Conservation (phyloP, 257 asterid species). For the Penstemon davidsonii region DNA sequence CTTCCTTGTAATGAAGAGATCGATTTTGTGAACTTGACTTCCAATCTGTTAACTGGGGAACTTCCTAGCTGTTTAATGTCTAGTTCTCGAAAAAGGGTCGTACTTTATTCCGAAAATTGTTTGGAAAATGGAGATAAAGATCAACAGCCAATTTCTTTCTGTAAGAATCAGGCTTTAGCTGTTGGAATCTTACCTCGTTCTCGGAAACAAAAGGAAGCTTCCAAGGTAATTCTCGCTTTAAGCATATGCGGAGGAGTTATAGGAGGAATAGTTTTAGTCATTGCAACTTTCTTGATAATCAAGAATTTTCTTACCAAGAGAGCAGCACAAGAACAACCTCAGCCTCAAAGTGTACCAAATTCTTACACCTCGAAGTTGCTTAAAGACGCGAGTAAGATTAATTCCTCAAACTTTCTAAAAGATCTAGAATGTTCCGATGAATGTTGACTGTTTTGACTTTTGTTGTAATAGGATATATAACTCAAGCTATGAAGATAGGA, state of each 20-base stretch:
- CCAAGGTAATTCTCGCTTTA: conserved; percentile 46
- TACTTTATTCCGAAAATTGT: conserved; percentile 58
- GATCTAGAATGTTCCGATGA: neutral
- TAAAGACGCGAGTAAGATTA: conserved; percentile 74
- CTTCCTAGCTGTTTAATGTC: conserved; percentile 63
- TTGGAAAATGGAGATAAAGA: conserved; percentile 42
- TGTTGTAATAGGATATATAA: conserved; percentile 52
- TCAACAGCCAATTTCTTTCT: conserved; percentile 64
- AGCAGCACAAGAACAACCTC: conserved; percentile 26
- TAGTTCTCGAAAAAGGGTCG: conserved; percentile 36
- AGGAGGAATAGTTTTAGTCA: conserved; percentile 50
- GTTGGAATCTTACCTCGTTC: conserved; percentile 73
- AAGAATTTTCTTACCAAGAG: conserved; percentile 47
- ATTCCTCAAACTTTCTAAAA: neutral
- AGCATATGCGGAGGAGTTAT: conserved; percentile 55
- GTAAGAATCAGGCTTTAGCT: conserved; percentile 77
- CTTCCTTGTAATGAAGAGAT: conserved; percentile 53
- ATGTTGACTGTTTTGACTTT: neutral
- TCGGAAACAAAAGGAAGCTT: conserved; percentile 39
- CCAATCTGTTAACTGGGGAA: conserved; percentile 71
- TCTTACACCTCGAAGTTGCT: conserved; percentile 67
- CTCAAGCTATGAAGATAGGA: conserved; percentile 80
- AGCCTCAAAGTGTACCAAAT: conserved; percentile 52
- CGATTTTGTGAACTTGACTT: conserved; percentile 63
- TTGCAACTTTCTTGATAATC: conserved; percentile 36